Evolutionary conservation across 164 flowering plant genomes (phyloP).

Genomic region (Vitis amurensis): DNA sequence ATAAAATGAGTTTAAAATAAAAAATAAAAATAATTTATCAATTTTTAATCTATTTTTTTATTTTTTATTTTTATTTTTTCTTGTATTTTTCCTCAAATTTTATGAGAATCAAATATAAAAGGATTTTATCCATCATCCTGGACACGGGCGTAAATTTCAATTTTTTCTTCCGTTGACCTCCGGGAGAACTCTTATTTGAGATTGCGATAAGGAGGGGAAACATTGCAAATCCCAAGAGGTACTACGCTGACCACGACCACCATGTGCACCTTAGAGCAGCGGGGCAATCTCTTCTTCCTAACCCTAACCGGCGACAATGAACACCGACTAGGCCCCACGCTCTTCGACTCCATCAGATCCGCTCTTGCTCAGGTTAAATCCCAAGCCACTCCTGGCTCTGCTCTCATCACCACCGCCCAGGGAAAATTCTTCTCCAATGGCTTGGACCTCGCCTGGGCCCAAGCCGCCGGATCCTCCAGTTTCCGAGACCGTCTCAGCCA

Average conservation of each 20-base stretch:
- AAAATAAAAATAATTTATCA: no score
- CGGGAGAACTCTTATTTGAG: no score
- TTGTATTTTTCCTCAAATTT: no score
- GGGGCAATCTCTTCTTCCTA: conserved; percentile 46
- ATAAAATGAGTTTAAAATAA: no score
- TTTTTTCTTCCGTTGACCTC: no score
- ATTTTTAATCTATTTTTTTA: no score
- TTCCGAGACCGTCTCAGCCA: conserved; percentile 19
- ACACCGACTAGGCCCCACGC: conserved; percentile 47
- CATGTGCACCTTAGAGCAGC: conserved; percentile 51
- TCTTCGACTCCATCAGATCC: conserved; percentile 41
- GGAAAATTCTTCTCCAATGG: conserved; percentile 70
- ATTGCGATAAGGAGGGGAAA: no score
- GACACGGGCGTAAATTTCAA: no score
- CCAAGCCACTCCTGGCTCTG: conserved; percentile 42
- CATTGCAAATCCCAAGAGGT: no score
- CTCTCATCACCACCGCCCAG: conserved; percentile 39
- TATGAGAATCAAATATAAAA: no score
- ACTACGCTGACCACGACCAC: neutral
- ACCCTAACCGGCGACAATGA: conserved; percentile 47
- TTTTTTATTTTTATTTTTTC: no score
- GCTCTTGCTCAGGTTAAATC: conserved; percentile 39
- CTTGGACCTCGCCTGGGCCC: conserved; percentile 50
- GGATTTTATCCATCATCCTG: no score
- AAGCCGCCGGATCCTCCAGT: conserved; percentile 31